phyloP scores from a whole-genome alignment of 257 asterid species.

The Solanum piurae region DNA sequence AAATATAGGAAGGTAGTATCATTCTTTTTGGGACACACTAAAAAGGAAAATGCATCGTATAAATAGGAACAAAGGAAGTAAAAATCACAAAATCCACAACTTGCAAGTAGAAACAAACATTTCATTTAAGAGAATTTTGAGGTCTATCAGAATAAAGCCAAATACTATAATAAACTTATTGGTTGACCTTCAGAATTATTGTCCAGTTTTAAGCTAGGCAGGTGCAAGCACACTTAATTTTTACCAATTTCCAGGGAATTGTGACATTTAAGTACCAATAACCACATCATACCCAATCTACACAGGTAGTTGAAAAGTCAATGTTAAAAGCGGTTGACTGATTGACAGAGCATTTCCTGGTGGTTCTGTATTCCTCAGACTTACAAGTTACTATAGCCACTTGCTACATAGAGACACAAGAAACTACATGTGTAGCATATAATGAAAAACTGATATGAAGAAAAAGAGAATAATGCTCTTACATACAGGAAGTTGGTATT shows the following conservation, averaged over 20 bases:
- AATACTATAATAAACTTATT: not conserved
- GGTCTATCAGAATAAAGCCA: not conserved
- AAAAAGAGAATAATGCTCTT: slow-evolving; percentile 3
- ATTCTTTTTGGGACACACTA: not conserved
- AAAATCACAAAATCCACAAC: not conserved
- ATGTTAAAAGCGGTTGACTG: not conserved
- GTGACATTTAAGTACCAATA: not conserved
- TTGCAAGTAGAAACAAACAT: not conserved
- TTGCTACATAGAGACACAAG: not conserved
- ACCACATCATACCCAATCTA: not conserved
- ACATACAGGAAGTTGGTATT: slow-evolving; percentile 94
- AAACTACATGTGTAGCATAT: not conserved
- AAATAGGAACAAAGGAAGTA: not conserved
- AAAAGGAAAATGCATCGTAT: not conserved
- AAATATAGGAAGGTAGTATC: not conserved
- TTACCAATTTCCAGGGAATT: not conserved
- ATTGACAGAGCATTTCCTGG: not conserved
- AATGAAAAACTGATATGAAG: slow-evolving; percentile 2
- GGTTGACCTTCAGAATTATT: not conserved
- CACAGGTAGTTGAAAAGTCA: not conserved
- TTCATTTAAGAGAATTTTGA: not conserved
- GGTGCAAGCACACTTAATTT: not conserved
- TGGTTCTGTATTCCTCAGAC: not conserved
- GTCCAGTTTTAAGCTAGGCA: not conserved
- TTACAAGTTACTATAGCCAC: not conserved